A percentile compares a stretch with the other conserved stretches of the same genome.
Evolutionary conservation across 306 rosid species (phyloP).

Genomic region (Clitoria ternatea): DNA sequence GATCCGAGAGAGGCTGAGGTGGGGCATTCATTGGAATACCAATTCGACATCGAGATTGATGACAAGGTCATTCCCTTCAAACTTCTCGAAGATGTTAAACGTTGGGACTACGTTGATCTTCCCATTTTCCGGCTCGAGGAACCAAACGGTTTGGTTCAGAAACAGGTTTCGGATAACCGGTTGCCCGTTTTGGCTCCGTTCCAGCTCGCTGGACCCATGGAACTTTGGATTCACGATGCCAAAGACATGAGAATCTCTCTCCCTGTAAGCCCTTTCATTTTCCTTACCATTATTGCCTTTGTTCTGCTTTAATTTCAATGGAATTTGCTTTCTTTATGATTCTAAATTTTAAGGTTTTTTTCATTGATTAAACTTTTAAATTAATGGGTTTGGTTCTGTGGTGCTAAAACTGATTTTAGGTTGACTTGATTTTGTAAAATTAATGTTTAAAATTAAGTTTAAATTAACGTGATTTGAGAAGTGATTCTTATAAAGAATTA

Average conservation of each 20-base stretch:
- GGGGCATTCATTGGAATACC: constrained; percentile 84
- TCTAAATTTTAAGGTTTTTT: too few relatives aligned
- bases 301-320: not conserved
- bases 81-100: constrained; percentile 73
- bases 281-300: not conserved
- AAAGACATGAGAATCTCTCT: constrained; percentile 73
- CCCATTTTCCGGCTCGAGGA: constrained; percentile 67
- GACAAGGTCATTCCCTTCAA: constrained; percentile 68
- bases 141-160: constrained; percentile 44
- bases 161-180: constrained; percentile 18
- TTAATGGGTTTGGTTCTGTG: too few relatives aligned
- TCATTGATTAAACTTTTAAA: too few relatives aligned
- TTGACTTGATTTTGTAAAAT: too few relatives aligned
- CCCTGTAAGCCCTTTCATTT: constrained; percentile 52
- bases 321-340: not conserved
- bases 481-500: too few relatives aligned
- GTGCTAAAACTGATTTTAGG: too few relatives aligned
- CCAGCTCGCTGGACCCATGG: constrained; percentile 96
- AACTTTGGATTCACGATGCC: constrained; percentile 94
- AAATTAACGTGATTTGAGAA: too few relatives aligned
- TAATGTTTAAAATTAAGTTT: too few relatives aligned
- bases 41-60: constrained; percentile 77
- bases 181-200: constrained; percentile 87
- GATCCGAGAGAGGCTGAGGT: constrained; percentile 77
- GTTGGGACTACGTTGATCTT: constrained; percentile 89